phyloP scores from a whole-genome alignment of 768 basidiomycete genomes.

The Serendipita indica region DNA sequence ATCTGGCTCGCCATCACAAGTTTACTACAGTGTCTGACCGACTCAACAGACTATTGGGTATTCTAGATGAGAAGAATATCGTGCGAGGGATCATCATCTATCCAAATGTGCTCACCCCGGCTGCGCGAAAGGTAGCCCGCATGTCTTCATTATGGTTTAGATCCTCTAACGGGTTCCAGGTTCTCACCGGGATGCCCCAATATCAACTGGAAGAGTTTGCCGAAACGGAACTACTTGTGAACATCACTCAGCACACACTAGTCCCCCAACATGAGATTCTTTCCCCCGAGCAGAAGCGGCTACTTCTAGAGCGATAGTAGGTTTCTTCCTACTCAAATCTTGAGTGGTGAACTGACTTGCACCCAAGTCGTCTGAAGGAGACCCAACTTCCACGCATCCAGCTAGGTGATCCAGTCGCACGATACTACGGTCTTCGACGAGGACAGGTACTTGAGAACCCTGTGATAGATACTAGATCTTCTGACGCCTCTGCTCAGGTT shows the following conservation, averaged over 20 bases:
- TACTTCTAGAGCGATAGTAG: conserved; percentile 83
- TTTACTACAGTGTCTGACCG: not conserved
- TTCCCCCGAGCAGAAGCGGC: conserved; percentile 68
- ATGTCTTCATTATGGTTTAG: not conserved
- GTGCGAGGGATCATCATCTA: conserved; percentile 89
- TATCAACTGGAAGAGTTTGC: conserved; percentile 92
- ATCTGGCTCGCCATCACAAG: too few relatives aligned
- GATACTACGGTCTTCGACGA: conserved; percentile 89
- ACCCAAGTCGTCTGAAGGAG: conserved; percentile 78
- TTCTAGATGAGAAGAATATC: conserved; percentile 84
- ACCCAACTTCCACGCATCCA: conserved; percentile 97
- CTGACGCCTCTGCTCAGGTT: conserved; percentile 33
- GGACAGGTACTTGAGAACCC: conserved; percentile 36
- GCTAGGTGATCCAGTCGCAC: conserved; percentile 90
- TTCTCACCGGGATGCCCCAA: conserved; percentile 80
- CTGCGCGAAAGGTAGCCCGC: conserved; percentile 70
- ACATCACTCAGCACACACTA: conserved; percentile 90
- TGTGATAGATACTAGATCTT: not conserved
- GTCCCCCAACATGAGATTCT: conserved; percentile 90
- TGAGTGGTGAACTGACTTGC: conserved; percentile 12
- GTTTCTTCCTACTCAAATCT: conserved; percentile 24
- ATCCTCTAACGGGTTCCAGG: conserved; percentile 32
- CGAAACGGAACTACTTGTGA: conserved; percentile 90
- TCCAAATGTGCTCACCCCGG: conserved; percentile 90
- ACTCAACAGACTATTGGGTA: conserved; percentile 54